phyloP scores from a whole-genome alignment of 1,284 basidiomycete genomes.

The Pseudomicrostroma phylloplanum region DNA sequence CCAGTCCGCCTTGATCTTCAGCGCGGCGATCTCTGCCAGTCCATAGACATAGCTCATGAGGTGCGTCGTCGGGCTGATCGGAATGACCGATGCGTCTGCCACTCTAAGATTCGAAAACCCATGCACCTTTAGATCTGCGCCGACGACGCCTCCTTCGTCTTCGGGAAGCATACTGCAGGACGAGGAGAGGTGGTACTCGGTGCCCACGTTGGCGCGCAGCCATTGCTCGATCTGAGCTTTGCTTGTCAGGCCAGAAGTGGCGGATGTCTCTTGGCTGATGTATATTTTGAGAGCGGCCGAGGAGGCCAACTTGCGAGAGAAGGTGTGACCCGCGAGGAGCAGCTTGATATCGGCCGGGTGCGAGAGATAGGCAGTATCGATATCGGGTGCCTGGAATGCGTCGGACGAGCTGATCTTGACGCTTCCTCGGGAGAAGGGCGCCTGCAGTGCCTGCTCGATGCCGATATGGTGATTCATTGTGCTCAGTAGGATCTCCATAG shows the following conservation, averaged over 20 bases:
- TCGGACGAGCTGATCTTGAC: conserved; percentile 30
- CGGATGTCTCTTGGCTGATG: conserved; percentile 3
- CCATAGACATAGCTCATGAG: conserved; percentile 32
- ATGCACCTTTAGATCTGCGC: conserved; percentile 48
- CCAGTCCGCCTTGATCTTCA: conserved; percentile 8
- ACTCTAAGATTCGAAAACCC: conserved; percentile 39
- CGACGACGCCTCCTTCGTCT: conserved; percentile 57
- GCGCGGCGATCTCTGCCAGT: conserved; percentile 37
- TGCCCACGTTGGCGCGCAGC: conserved; percentile 4
- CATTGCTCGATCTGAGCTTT: not conserved
- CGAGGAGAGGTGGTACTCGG: conserved; percentile 27
- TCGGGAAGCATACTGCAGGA: conserved; percentile 5
- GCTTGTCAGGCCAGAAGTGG: not conserved
- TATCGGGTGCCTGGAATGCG: conserved; percentile 28
- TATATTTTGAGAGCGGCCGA: conserved; percentile 21
- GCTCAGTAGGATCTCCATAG: too few species aligned
- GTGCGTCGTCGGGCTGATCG: conserved; percentile 31
- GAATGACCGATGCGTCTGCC: conserved; percentile 36
- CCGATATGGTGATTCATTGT: too few species aligned
- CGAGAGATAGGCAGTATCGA: conserved; percentile 39
- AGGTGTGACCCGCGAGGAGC: conserved; percentile 31
- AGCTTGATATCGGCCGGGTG: conserved; percentile 31
- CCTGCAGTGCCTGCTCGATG: conserved; percentile 36
- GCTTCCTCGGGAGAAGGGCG: conserved; percentile 42
- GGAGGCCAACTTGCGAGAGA: conserved; percentile 28